These are phyloP conservation scores for Selaginella tamariscina DNA, from an alignment of 75 land plant genomes.

Conservation along the genomic window DNA sequence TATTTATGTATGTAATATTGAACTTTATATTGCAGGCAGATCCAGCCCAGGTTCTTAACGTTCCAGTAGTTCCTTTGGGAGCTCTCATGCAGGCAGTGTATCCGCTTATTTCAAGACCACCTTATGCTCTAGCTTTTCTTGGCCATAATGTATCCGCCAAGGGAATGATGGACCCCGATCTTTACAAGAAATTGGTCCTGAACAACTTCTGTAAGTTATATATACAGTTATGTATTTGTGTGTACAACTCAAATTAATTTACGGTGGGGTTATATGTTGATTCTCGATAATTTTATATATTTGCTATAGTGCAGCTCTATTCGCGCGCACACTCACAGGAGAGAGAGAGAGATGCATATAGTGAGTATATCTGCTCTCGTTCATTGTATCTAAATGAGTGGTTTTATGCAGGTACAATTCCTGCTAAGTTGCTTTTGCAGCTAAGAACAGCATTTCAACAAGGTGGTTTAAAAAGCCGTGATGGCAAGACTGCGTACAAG, in stretches of 20 bases:
- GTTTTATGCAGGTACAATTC: constrained; percentile 62
- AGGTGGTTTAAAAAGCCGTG: constrained; percentile 66
- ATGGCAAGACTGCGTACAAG: constrained; percentile 61
- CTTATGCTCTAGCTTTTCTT: constrained; percentile 77
- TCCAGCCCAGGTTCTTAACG: constrained; percentile 91
- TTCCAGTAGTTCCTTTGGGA: constrained; percentile 89
- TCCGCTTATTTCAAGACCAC: constrained; percentile 69
- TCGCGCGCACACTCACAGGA: too few species aligned
- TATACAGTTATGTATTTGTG: too few species aligned
- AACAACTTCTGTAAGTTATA: constrained; percentile 79
- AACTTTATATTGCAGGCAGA: too few species aligned
- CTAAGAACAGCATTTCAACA: constrained; percentile 78
- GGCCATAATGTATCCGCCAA: constrained; percentile 68
- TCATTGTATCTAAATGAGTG: too few species aligned
- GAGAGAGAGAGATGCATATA: too few species aligned
- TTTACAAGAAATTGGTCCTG: constrained; percentile 69
- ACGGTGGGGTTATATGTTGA: too few species aligned
- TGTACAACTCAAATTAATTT: neutral
- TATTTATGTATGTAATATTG: too few species aligned
- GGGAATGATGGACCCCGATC: constrained; percentile 91
- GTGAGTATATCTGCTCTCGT: too few species aligned
- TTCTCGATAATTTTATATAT: too few species aligned
- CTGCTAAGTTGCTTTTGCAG: constrained; percentile 80
- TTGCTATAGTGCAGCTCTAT: too few species aligned
- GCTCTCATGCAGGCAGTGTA: constrained; percentile 65